Percentiles rank a stretch among this genome's conserved stretches.
phyloP scores from a whole-genome alignment of 306 rosid genomes.

The Bauhinia variegata region DNA sequence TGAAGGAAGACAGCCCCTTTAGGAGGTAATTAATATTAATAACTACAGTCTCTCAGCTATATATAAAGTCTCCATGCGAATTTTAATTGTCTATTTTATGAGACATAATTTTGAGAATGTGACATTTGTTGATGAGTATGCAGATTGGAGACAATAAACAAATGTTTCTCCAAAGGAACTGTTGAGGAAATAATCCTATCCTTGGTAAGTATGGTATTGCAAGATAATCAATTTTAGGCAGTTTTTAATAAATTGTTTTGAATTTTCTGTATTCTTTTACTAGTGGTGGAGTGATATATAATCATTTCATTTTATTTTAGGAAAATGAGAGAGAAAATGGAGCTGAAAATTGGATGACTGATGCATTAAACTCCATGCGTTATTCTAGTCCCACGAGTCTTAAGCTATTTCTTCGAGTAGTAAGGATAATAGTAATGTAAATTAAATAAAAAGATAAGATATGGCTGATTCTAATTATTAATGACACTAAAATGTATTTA shows the following conservation, averaged over 20 bases:
- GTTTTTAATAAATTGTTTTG: no score
- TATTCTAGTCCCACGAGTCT: background rate
- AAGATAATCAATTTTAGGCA: no score
- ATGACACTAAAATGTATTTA: no score
- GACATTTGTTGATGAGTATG: background rate
- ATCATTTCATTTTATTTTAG: background rate
- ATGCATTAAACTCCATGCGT: conserved; percentile 2
- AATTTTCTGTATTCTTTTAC: no score
- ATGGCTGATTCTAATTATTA: background rate
- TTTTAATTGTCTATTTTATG: background rate
- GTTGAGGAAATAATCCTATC: conserved; percentile 40
- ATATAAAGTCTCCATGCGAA: no score
- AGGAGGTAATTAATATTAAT: conserved; percentile 26
- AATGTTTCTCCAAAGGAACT: conserved; percentile 39
- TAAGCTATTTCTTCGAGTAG: conserved; percentile 10
- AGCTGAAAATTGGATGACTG: conserved; percentile 17
- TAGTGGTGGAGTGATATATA: background rate
- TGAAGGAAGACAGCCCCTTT: conserved; percentile 22
- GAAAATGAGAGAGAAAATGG: conserved; percentile 33
- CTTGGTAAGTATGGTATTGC: conserved; percentile 28
- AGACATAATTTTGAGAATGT: background rate
- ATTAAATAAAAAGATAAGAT: no score
- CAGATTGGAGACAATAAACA: conserved; percentile 36
- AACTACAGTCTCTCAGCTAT: no score
- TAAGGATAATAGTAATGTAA: no score